phyloP scores from a whole-genome alignment of 257 asterid genomes.

The Nicotiana noctiflora region DNA sequence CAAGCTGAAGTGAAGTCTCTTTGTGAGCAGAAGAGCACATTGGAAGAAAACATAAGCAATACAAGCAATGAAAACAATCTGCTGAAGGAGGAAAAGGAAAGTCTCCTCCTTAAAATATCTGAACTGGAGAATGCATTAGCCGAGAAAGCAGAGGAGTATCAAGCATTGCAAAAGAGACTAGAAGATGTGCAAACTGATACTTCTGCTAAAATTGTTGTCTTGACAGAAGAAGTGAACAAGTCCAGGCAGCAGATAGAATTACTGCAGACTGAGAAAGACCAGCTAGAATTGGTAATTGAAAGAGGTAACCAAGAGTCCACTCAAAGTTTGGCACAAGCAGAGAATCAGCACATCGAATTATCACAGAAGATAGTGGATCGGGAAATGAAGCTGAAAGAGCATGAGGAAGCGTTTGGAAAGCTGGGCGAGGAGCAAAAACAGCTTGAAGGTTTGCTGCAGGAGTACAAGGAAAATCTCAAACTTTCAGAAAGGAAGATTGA shows the following conservation, averaged over 20 bases:
- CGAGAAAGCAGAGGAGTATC: conserved; percentile 38
- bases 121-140: conserved; percentile 37
- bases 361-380: conserved; percentile 38
- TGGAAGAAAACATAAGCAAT: conserved; percentile 28
- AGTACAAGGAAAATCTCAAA: conserved; percentile 42
- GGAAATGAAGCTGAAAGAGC: conserved; percentile 44
- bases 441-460: conserved; percentile 31
- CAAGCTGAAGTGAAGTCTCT: conserved; percentile 31
- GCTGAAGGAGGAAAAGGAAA: conserved; percentile 10
- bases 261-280: conserved; percentile 43
- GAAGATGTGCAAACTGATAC: conserved; percentile 44
- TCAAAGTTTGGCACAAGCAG: conserved; percentile 33
- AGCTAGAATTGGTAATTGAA: conserved; percentile 41
- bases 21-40: conserved; percentile 19
- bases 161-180: conserved; percentile 31
- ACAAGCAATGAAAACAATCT: conserved; percentile 19
- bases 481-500: conserved; percentile 44
- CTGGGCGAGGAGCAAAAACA: conserved; percentile 42
- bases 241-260: conserved; percentile 41
- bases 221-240: conserved; percentile 32
- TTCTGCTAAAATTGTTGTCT: conserved; percentile 28
- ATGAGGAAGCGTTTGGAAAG: conserved; percentile 40
- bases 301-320: conserved; percentile 40
- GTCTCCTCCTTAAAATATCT: conserved; percentile 19
- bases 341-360: conserved; percentile 38